Conservation (phyloP, 148 eudicot species). For the Cornus controversa region DNA sequence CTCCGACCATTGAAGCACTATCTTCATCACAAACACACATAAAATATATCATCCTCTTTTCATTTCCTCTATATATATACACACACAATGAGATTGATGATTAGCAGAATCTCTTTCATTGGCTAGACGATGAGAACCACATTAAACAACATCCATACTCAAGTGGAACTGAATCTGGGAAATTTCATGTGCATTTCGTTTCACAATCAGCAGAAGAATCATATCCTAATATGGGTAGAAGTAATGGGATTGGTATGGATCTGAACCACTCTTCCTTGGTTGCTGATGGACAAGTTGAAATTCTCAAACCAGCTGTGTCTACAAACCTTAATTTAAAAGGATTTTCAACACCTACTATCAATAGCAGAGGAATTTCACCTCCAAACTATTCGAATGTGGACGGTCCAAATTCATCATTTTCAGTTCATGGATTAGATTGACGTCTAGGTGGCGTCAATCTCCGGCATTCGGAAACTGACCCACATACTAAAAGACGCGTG, state of each 20-base stretch:
- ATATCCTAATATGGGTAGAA: slow-evolving; percentile 31
- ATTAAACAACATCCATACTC: slow-evolving; percentile 21
- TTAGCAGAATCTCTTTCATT: slow-evolving; percentile 34
- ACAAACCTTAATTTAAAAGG: slow-evolving; percentile 32
- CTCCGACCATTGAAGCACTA: too few relatives aligned
- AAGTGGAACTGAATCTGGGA: slow-evolving; percentile 29
- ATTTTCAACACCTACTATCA: slow-evolving; percentile 21
- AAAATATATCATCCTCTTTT: too few relatives aligned
- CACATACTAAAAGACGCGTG: too few relatives aligned
- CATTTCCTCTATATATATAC: too few relatives aligned
- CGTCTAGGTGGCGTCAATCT: too few relatives aligned
- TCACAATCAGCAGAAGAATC: slow-evolving; percentile 49
- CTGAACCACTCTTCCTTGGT: slow-evolving; percentile 37
- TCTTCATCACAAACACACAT: too few relatives aligned
- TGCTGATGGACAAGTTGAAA: slow-evolving; percentile 45
- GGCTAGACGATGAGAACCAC: slow-evolving; percentile 35
- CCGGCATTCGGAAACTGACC: too few relatives aligned
- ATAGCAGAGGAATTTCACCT: slow-evolving; percentile 50
- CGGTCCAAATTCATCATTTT: slow-evolving; percentile 75
- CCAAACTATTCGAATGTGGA: slow-evolving; percentile 58
- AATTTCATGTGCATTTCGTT: slow-evolving; percentile 11
- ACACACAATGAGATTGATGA: slow-evolving; percentile 40
- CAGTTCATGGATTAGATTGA: slow-evolving; percentile 53
- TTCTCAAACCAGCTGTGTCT: slow-evolving; percentile 33
- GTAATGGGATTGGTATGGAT: slow-evolving; percentile 30